A percentile compares a stretch with the other conserved stretches of the same genome.
phyloP scores from a whole-genome alignment of 208 protist species.

The Leptomonas pyrrhocoris region DNA sequence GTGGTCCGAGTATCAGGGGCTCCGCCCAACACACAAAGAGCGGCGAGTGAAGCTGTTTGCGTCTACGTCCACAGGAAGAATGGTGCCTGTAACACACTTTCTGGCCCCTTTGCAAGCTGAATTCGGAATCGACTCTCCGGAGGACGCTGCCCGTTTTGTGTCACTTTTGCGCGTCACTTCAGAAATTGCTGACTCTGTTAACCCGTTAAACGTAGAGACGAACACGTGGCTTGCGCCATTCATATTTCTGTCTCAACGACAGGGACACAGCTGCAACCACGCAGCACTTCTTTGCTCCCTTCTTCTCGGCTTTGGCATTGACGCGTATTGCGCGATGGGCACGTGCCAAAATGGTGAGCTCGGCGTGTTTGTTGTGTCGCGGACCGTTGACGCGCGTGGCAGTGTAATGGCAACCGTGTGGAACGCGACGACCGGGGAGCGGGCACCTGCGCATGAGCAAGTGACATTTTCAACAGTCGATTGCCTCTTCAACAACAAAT shows the following conservation, averaged over 20 bases:
- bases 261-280: conserved; percentile 87
- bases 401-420: conserved; percentile 70
- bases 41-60: conserved; percentile 91
- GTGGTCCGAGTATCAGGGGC: conserved; percentile 87
- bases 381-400: conserved; percentile 30
- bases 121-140: conserved; percentile 75
- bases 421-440: conserved; percentile 79
- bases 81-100: conserved; percentile 90
- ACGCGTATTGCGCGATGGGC: conserved; percentile 88
- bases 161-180: conserved; percentile 70
- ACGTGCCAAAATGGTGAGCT: conserved; percentile 44
- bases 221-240: conserved; percentile 78
- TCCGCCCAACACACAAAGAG: conserved; percentile 66
- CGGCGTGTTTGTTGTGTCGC: conserved; percentile 78
- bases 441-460: conserved; percentile 41
- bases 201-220: conserved; percentile 23
- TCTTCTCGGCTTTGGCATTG: conserved; percentile 90
- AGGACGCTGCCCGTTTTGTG: conserved; percentile 90
- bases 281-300: conserved; percentile 89
- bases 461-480: conserved; percentile 71
- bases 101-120: conserved; percentile 78
- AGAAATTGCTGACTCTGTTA: conserved; percentile 40
- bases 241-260: conserved; percentile 86
- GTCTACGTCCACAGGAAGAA: conserved; percentile 69
- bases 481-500: conserved; percentile 87